A percentile compares a stretch with the other conserved stretches of the same genome.
Conservation (phyloP, 345 rosid species). For the Kandelia obovata region DNA sequence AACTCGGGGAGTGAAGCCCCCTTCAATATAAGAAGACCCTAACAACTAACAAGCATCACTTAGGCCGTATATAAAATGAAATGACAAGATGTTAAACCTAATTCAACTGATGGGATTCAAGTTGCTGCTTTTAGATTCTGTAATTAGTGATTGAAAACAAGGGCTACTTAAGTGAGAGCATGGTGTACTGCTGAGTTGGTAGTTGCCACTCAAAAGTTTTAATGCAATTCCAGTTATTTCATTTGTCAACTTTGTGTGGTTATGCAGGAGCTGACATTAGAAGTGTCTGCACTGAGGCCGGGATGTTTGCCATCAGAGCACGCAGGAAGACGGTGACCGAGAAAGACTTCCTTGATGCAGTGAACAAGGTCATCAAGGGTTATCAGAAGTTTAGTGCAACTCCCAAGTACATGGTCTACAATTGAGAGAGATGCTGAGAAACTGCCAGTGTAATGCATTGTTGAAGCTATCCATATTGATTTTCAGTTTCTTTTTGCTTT, state of each 20-base stretch:
- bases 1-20: background rate
- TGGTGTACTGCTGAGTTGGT: background rate
- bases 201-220: background rate
- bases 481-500: background rate
- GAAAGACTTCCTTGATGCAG: conserved; percentile 93
- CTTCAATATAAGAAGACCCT: background rate
- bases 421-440: conserved; percentile 28
- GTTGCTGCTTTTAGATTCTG: too few species aligned
- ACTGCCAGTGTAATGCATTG: background rate
- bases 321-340: conserved; percentile 89
- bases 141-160: too few species aligned
- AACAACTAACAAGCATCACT: background rate
- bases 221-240: background rate
- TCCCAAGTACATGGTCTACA: conserved; percentile 93
- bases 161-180: too few species aligned
- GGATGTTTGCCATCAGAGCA: conserved; percentile 91
- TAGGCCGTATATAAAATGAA: background rate
- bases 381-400: conserved; percentile 96
- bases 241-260: conserved; percentile 8
- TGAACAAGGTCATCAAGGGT: conserved; percentile 93
- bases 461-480: conserved; percentile 3
- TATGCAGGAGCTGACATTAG: conserved; percentile 83
- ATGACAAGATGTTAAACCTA: too few species aligned
- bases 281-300: conserved; percentile 95
- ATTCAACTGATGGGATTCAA: too few species aligned